Conservation (phyloP, 2,329 filamentous ascomycete genomes). For the Elsinoe arachidis region DNA sequence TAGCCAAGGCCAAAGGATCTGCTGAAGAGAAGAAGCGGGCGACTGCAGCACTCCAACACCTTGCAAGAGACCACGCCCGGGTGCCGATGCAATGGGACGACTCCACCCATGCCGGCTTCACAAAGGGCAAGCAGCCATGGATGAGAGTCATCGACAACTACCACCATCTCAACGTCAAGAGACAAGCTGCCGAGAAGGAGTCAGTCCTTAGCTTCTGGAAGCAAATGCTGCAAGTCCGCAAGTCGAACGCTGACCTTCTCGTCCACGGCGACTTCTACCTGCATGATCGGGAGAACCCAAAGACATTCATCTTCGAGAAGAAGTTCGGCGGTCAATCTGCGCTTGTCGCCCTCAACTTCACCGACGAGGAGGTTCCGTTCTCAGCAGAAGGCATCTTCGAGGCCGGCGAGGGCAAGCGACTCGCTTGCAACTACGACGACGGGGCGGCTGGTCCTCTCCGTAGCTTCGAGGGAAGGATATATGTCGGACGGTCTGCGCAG, state of each 20-base stretch:
- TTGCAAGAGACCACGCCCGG: conserved; percentile 60
- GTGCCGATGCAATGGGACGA: conserved; percentile 64
- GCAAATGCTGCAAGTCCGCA: conserved; percentile 45
- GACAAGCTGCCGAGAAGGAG: conserved; percentile 40
- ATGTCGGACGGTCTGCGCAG: conserved; percentile 1
- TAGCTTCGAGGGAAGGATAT: conserved; percentile 10
- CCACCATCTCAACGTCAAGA: conserved; percentile 51
- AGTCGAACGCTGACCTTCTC: conserved; percentile 53
- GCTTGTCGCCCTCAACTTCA: conserved; percentile 33
- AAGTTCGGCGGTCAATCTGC: conserved; percentile 24
- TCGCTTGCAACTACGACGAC: conserved; percentile 9
- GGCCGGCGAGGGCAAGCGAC: neutral
- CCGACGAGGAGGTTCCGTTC: conserved; percentile 19
- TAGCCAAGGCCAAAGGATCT: conserved; percentile 26
- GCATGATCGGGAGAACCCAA: conserved; percentile 43
- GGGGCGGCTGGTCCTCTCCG: neutral
- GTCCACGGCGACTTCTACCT: conserved; percentile 58
- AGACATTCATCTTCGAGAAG: conserved; percentile 45
- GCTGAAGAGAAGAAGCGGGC: conserved; percentile 36
- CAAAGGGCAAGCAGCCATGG: conserved; percentile 52
- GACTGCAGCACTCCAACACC: conserved; percentile 45
- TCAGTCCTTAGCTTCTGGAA: conserved; percentile 57
- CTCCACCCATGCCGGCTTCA: conserved; percentile 57
- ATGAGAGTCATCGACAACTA: conserved; percentile 61
- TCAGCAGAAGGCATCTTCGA: neutral